Percentiles rank a stretch among this genome's conserved stretches.
Conservation (phyloP, 805 yeast species). For the Wickerhamiella spandovensis region DNA sequence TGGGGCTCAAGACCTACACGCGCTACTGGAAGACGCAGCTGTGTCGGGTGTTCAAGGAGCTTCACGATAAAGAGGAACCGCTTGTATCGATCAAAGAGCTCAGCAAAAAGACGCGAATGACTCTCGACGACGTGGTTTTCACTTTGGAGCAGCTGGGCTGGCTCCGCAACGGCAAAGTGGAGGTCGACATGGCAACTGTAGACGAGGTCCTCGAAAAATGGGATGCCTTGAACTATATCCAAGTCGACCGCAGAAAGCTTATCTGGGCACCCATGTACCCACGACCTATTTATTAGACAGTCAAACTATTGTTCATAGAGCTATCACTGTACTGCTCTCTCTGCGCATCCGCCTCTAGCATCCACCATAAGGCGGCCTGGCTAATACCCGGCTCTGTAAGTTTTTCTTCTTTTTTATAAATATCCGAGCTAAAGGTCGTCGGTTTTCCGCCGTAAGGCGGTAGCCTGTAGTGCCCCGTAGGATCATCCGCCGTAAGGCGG, state of each 20-base stretch:
- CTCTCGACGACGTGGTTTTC: constrained; percentile 69
- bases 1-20: constrained; percentile 75
- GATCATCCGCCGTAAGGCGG: no score
- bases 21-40: constrained; percentile 71
- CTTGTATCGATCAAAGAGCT: constrained; percentile 42
- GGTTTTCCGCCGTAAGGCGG: no score
- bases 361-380: no score
- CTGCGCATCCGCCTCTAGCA: no score
- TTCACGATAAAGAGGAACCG: constrained; percentile 7
- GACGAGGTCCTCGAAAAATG: background rate
- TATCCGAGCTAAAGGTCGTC: no score
- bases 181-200: background rate
- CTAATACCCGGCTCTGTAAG: no score
- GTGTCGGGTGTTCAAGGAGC: constrained; percentile 33
- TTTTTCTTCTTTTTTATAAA: no score
- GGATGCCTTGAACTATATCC: background rate
- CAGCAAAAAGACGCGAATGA: constrained; percentile 70
- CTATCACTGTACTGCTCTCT: no score
- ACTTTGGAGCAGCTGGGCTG: constrained; percentile 70
- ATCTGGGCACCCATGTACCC: background rate
- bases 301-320: no score
- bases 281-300: background rate
- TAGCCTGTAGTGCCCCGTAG: no score
- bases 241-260: background rate
- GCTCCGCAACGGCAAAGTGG: constrained; percentile 22